Evolutionary conservation across 2,329 filamentous ascomycete species (phyloP).

Genomic region (Lecanicillium sp.): DNA sequence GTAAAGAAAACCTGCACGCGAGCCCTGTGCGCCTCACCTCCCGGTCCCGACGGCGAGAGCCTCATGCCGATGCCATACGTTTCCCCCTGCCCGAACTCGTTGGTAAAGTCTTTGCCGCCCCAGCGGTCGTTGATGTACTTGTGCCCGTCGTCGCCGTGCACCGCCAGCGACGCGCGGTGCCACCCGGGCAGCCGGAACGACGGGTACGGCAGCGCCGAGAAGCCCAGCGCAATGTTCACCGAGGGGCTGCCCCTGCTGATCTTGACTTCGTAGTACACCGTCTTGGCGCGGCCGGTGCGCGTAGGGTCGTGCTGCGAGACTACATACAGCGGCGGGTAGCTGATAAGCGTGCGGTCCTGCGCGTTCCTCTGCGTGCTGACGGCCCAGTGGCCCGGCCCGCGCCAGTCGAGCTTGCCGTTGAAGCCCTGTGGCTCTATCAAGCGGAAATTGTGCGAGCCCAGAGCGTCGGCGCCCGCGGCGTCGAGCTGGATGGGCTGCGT

Average conservation of each 20-base stretch:
- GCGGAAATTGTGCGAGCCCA: constrained; percentile 46
- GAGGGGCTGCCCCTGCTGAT: constrained; percentile 43
- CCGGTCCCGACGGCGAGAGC: constrained; percentile 35
- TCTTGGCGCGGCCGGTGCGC: constrained; percentile 34
- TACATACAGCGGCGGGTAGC: constrained; percentile 63
- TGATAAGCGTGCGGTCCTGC: constrained; percentile 59
- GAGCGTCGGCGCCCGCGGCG: constrained; percentile 38
- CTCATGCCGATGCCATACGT: constrained; percentile 67
- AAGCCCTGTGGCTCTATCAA: constrained; percentile 47
- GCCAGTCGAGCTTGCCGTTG: constrained; percentile 39
- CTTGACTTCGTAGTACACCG: constrained; percentile 68
- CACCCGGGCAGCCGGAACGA: constrained; percentile 73
- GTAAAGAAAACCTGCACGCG: constrained; percentile 57
- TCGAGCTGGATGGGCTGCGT: constrained; percentile 46
- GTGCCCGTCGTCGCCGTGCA: constrained; percentile 77
- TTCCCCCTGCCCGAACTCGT: constrained; percentile 57
- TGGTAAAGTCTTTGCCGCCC: constrained; percentile 65
- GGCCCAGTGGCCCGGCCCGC: constrained; percentile 47
- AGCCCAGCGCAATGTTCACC: constrained; percentile 59
- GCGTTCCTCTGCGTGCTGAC: constrained; percentile 36
- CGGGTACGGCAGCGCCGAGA: constrained; percentile 68
- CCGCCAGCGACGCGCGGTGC: constrained; percentile 67
- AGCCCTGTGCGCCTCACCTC: constrained; percentile 20
- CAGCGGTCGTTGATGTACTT: constrained; percentile 69
- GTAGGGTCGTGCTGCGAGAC: constrained; percentile 53